These are phyloP conservation scores for Penicillium pancosmium DNA, from an alignment of 495 filamentous ascomycete genomes.

Conservation along the genomic window DNA sequence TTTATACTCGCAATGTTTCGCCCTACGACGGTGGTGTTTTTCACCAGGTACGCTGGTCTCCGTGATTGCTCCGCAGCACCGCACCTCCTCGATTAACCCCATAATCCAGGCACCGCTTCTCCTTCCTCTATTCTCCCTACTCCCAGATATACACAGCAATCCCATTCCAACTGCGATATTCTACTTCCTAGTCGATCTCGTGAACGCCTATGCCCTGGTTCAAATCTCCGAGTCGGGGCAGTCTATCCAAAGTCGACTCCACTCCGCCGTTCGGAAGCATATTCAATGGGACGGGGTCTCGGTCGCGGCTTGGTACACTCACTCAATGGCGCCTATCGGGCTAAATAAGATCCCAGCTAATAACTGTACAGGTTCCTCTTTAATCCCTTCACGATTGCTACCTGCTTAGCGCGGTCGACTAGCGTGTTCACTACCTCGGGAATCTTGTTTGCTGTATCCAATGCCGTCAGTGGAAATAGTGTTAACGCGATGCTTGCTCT, in stretches of 20 bases:
- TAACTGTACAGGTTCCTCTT: constrained; percentile 70
- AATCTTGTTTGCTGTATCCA: constrained; percentile 80
- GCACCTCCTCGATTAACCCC: constrained; percentile 10
- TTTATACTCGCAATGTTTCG: constrained; percentile 94
- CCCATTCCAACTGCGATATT: constrained; percentile 77
- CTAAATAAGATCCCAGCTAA: constrained; percentile 14
- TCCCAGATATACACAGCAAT: constrained; percentile 65
- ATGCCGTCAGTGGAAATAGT: constrained; percentile 73
- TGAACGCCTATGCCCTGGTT: constrained; percentile 81
- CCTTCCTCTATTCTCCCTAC: constrained; percentile 84
- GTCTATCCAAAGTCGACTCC: constrained; percentile 69
- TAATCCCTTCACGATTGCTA: constrained; percentile 92
- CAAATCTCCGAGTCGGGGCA: constrained; percentile 83
- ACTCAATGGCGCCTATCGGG: background rate
- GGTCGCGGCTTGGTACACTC: constrained; percentile 74
- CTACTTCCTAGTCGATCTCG: constrained; percentile 79
- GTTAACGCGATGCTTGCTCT: constrained; percentile 83
- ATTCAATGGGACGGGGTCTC: constrained; percentile 75
- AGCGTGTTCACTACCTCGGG: constrained; percentile 89
- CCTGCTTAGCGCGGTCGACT: constrained; percentile 89
- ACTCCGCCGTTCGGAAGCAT: constrained; percentile 75
- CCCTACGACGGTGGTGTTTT: constrained; percentile 98
- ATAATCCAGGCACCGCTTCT: constrained; percentile 76
- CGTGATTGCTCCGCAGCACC: constrained; percentile 4
- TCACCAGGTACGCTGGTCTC: constrained; percentile 67